Evolutionary conservation across 1,284 basidiomycete species (phyloP), one percentile per base, ranked within the genome.

Genomic region (Ganoderma multipileum): DNA sequence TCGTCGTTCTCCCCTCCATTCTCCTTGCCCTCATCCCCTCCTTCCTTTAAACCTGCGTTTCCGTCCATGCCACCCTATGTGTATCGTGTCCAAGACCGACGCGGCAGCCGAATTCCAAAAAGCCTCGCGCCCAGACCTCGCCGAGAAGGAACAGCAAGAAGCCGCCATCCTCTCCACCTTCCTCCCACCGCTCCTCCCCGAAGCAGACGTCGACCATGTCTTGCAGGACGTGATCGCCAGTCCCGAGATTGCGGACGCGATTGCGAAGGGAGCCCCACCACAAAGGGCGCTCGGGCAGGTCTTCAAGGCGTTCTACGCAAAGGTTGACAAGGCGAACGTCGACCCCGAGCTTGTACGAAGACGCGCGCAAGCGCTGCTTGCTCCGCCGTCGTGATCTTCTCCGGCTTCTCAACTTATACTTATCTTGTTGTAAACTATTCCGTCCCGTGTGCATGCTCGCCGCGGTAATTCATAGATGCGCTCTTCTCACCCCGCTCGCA

Each of bases 111-210:
- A 88, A 73, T 93, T 86, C 71, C 73, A 74, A 7, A 79, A 84
- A 73, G 89, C 88, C n/a, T 82, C 84, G 11, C 85, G 92, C 50
- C 79, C 79, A 1, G 91, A 93, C 67, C 84, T 93, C 44, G 91
- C 89, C 33, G 84, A 85, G 61, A 89, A 88, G 71, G 91, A 93
- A 79, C 75, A 79, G 5, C 79, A 77, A 41, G 91, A 94, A 80
- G 87, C 81, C 23, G 79, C 82, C 52, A 76, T 91, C 33, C 79
- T 94, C 57, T 78, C 84, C 26, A 77, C 79, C 52, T 88, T 89
- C 75, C 76, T 93, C 20, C 91, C 92, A 3, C 84, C 90, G 3
- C 81, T 87, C 65, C 80, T 92, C 23, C 79, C 87, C 28, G 84
- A 83, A 69, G 78, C 79, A 16, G 86, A 89, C 50, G 83, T 93